phyloP scores from a whole-genome alignment of 1,284 basidiomycete species.

The Microbotryomycetes sp. region DNA sequence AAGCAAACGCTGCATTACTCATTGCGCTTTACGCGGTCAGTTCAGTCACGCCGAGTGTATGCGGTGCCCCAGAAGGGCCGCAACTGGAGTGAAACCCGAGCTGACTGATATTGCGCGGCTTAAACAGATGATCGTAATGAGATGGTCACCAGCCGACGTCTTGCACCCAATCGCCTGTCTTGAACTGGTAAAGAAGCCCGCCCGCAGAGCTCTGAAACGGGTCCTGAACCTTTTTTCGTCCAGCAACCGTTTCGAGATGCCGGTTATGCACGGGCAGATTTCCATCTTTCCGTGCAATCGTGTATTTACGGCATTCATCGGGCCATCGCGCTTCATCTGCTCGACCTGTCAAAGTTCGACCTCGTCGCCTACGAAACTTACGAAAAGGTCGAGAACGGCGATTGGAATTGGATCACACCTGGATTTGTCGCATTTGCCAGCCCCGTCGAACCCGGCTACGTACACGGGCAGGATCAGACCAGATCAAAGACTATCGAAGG shows the following conservation, averaged over 20 bases:
- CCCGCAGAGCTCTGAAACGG: neutral
- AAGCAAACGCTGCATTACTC: conserved; percentile 88
- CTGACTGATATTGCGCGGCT: neutral
- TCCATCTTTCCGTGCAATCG: conserved; percentile 67
- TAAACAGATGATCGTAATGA: conserved; percentile 80
- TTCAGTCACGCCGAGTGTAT: conserved; percentile 22
- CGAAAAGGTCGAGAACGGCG: conserved; percentile 86
- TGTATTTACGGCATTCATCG: conserved; percentile 94
- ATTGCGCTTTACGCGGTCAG: conserved; percentile 83
- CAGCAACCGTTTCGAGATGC: conserved; percentile 81
- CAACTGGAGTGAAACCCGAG: neutral
- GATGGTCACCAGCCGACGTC: conserved; percentile 87
- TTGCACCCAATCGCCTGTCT: conserved; percentile 79
- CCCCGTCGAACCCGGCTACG: conserved; percentile 59
- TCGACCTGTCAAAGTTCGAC: conserved; percentile 83
- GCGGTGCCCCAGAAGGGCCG: neutral
- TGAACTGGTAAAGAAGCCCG: conserved; percentile 29
- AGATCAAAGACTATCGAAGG: conserved; percentile 38
- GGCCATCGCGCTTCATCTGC: conserved; percentile 78
- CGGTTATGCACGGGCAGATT: conserved; percentile 85
- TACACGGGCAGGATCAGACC: conserved; percentile 46
- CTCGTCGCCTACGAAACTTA: conserved; percentile 82
- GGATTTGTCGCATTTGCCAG: conserved; percentile 79
- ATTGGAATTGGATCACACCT: conserved; percentile 84
- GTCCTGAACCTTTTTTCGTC: conserved; percentile 44